These are phyloP conservation scores for Vigna unguiculata DNA, from an alignment of 306 rosid genomes.

Conservation along the genomic window DNA sequence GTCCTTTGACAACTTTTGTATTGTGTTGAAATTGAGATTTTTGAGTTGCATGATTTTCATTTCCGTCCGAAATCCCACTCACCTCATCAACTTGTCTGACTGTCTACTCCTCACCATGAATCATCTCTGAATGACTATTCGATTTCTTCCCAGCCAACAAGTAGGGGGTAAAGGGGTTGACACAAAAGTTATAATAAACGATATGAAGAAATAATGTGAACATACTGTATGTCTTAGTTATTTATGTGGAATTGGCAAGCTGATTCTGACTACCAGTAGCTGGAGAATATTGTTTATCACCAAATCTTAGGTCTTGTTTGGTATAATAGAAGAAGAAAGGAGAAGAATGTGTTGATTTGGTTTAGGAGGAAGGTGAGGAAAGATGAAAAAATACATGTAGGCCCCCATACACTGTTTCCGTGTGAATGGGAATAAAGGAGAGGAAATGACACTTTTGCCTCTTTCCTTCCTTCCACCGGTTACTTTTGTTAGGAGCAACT, in stretches of 20 bases:
- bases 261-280: conserved; percentile 26
- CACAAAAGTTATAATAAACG: not conserved
- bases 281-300: conserved; percentile 18
- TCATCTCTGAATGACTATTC: conserved; percentile 11
- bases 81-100: conserved; percentile 20
- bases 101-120: not conserved
- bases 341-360: no score
- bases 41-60: conserved; percentile 29
- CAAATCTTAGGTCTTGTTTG: not conserved
- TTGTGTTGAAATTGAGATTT: conserved; percentile 23
- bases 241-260: conserved; percentile 38
- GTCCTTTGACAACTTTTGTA: conserved; percentile 35
- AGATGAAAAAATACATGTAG: no score
- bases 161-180: not conserved
- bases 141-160: not conserved
- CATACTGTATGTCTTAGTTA: conserved; percentile 26
- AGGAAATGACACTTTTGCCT: no score
- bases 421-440: no score
- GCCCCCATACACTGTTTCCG: no score
- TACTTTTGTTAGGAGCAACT: no score
- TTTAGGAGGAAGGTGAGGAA: no score
- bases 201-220: not conserved
- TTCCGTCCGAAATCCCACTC: conserved; percentile 32
- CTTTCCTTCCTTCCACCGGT: no score
- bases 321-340: no score